Conservation (phyloP, 495 filamentous ascomycete species). For the Polyplosphaeria fusca region DNA sequence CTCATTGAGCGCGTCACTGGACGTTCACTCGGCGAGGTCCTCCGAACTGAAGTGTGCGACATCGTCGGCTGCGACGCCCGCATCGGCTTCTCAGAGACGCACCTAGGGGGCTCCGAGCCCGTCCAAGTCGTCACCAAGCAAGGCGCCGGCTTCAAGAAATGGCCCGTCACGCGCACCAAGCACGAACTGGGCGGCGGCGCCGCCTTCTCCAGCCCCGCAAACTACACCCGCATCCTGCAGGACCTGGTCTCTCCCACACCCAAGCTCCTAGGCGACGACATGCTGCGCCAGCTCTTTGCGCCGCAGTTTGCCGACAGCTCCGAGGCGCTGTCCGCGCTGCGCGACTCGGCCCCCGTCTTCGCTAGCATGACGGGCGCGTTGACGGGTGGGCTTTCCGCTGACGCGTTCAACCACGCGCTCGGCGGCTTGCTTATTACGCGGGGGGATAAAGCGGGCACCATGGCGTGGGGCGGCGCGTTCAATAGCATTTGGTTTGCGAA, state of each 20-base stretch:
- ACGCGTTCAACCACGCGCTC: slow-evolving; percentile 6
- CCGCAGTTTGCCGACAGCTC: background rate
- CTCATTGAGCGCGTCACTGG: slow-evolving; percentile 9
- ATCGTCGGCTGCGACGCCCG: slow-evolving; percentile 2
- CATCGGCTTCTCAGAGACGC: background rate
- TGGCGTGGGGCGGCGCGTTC: slow-evolving; percentile 17
- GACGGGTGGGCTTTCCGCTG: background rate
- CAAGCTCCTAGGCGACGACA: background rate
- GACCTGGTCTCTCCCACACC: background rate
- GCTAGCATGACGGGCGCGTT: background rate
- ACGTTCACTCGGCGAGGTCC: background rate
- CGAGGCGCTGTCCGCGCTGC: background rate
- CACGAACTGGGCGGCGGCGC: slow-evolving; percentile 9
- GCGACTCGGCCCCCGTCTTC: background rate
- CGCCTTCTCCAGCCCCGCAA: background rate
- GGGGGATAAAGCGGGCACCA: slow-evolving; percentile 4
- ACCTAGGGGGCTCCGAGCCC: background rate
- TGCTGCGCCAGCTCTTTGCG: background rate
- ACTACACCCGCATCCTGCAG: slow-evolving; percentile 1
- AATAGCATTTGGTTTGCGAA: slow-evolving; percentile 22
- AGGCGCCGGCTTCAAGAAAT: background rate
- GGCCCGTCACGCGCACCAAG: background rate
- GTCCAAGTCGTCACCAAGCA: background rate
- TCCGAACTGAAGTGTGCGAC: background rate
- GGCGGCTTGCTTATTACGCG: slow-evolving; percentile 5